These are phyloP conservation scores for Phtheirospermum japonicum DNA, from an alignment of 257 asterid species.

Conservation along the genomic window DNA sequence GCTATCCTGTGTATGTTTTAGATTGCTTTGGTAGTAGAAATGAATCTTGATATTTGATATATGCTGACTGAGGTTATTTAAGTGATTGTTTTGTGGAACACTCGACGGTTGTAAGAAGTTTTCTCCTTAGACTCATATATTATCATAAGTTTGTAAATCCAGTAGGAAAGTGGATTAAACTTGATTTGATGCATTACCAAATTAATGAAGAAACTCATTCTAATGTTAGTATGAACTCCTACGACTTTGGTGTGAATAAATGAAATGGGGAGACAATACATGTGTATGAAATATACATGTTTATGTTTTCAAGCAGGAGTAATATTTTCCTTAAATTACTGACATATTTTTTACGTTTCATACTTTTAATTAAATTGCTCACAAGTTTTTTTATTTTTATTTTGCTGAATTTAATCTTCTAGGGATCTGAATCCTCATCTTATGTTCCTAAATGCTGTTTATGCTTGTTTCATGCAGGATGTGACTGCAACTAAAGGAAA, in stretches of 20 bases:
- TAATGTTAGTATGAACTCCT: neutral
- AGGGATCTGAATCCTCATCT: neutral
- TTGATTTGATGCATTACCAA: neutral
- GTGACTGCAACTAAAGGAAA: conserved; percentile 38
- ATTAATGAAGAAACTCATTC: neutral
- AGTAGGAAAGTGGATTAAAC: neutral
- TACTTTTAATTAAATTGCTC: neutral
- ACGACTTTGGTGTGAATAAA: neutral
- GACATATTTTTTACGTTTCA: neutral
- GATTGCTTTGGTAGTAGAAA: neutral
- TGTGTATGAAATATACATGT: neutral
- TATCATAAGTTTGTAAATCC: neutral
- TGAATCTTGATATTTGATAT: conserved; percentile 9
- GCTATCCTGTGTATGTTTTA: neutral
- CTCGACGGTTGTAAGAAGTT: neutral
- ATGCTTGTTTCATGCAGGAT: conserved; percentile 26
- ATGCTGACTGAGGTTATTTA: neutral
- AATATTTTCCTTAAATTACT: neutral
- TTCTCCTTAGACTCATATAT: no score
- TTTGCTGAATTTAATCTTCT: neutral
- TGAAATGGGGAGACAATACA: neutral
- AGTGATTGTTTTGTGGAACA: neutral
- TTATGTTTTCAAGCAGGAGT: conserved; percentile 4
- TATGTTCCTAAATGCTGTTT: neutral
- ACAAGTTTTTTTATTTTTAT: neutral